Base-by-base conservation (phyloP, 2,329 filamentous ascomycete genomes). In the Taxawa tesnikishii region DNA sequence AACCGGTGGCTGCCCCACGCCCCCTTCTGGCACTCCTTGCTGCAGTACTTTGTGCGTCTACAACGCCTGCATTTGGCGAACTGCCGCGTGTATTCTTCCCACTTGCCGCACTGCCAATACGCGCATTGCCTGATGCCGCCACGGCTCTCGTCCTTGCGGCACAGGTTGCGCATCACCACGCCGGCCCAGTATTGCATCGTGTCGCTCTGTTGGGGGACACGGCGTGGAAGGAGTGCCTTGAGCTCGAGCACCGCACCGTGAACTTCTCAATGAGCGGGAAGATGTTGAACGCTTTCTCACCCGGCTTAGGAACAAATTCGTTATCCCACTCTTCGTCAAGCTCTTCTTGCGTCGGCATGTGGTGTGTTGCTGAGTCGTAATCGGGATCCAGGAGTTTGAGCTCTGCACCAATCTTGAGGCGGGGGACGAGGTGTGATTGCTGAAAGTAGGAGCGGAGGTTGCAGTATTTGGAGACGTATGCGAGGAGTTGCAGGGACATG, bases 101-200 rank as follows among this genome's bases (percentile, higher is more conserved):
- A 98, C 54, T 93, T 94, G 38, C 88, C 88, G 56, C 90, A 98
- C 58, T 94, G 78, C 62, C 93, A 98, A 62, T 94, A 94, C 33
- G 90, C 90, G 56, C 90, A 98, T 55, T 98, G 90, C 35, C 90
- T 73, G 45, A 98, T 96, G 37, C 90, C 90, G 26, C 90, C 90
- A 29, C 83, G 73, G 8, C 81, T 83, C 53, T 98, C 90, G 54
- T 98, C 90, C 62, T 98, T 98, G 42, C 90, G 83, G 67, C 90
- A 98, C 30, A 98, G 72, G 53, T 98, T 98, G 42, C 90, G 75
- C 90, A 98, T 98, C 28, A 98, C 90, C 11, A 98, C 90, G 40
- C 88, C 90, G 12, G 90, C 90, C 90, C 90, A 98, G 63, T 98
- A 98, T 56, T 94, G 88, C 90, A 98, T 98, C 53, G 94, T 87